These are phyloP conservation scores for Euphorbia tirucalli DNA, from an alignment of 345 rosid species.

Conservation along the genomic window DNA sequence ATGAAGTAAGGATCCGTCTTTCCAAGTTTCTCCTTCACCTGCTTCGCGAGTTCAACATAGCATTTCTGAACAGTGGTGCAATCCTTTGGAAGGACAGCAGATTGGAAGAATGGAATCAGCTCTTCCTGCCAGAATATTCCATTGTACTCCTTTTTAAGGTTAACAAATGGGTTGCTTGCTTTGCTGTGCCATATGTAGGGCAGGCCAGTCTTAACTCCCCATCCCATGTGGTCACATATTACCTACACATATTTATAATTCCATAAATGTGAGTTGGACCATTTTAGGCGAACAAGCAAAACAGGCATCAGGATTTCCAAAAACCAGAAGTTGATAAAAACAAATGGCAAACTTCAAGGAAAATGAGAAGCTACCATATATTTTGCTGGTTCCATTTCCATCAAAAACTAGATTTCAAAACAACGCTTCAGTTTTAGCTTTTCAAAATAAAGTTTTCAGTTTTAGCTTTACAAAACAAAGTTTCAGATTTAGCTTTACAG, in stretches of 20 bases:
- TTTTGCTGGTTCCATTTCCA: no score
- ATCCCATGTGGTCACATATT: conserved; percentile 57
- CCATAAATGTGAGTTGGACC: not conserved
- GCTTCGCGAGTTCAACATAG: conserved; percentile 43
- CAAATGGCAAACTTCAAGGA: no score
- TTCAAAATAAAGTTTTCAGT: no score
- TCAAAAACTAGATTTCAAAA: no score
- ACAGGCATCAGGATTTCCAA: no score
- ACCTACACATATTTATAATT: conserved; percentile 29
- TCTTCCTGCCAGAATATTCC: conserved; percentile 51
- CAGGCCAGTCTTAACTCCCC: conserved; percentile 49
- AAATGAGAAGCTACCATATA: not conserved
- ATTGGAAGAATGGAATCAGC: conserved; percentile 47
- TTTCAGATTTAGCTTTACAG: no score
- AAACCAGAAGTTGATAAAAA: no score
- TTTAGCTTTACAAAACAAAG: no score
- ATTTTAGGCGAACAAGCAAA: no score
- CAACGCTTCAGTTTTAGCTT: no score
- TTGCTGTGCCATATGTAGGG: conserved; percentile 45
- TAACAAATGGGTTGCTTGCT: conserved; percentile 44
- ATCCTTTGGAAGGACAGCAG: conserved; percentile 39
- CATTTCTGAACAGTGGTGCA: conserved; percentile 48
- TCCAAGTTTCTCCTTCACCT: conserved; percentile 42
- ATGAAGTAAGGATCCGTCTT: conserved; percentile 44
- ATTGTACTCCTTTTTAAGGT: conserved; percentile 41